Evolutionary conservation across 352 stramenopile species (phyloP), one percentile per base, ranked within the genome.

Genomic region (Phytophthora sansomeana): DNA sequence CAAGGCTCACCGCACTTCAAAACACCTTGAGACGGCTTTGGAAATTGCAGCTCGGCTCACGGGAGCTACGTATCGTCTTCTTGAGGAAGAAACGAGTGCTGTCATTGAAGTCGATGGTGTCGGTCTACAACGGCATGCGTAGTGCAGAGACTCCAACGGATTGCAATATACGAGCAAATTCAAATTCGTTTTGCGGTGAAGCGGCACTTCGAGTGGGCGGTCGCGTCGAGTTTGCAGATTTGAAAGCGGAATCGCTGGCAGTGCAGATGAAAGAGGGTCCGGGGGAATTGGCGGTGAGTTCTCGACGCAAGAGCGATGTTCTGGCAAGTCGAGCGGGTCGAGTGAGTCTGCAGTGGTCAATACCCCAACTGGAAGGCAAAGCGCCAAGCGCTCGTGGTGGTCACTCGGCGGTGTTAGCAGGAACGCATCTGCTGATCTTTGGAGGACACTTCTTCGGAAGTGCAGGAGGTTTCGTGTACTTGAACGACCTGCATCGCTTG

Each of bases 401-500:
- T 17, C 87, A 96, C 58, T 89, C 82, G 16, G 76, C 82, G 0
- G 76, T 88, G 41, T 67, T 96, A 10, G 89, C 85, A 24, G 89
- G 92, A 58, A 85, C 87, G 11, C 78, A 96, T 42, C 64, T 97
- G 14, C 72, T 97, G 21, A 63, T 98, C 28, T 98, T 98, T 69
- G 92, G 92, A 21, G 91, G 91, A 1, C 87, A 96, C 57, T 96
- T 85, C 75, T 97, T 97, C 69, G 83, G 90, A 29, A 89, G 85
- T 59, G 78, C 91, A 9, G 85, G 87, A 21, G 67, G 63, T 11
- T 98, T 98, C 61, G 81, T 86, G 39, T 98, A 98, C 75, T 70
- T 97, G 21, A 97, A 97, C 57, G 92, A 98, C 59, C 74, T 92
- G n/a, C 87, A 94, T 62, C 79, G 90, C 0, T 75, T 98, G 29